Base-by-base conservation (phyloP, 2,329 filamentous ascomycete species). In the Sporothrix phasma region DNA sequence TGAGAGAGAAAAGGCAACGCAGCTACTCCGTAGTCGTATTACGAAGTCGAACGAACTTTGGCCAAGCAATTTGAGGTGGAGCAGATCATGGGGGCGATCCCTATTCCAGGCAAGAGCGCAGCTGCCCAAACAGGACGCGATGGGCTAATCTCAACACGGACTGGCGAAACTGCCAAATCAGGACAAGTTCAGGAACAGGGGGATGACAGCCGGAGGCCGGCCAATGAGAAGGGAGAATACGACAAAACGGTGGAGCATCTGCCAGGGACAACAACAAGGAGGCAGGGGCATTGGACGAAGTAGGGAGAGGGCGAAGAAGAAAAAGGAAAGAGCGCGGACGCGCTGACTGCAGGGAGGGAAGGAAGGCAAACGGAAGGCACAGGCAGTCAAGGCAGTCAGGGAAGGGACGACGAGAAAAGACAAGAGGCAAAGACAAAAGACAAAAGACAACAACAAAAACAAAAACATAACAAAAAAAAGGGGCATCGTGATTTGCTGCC, bases 121-220 rank as follows among this genome's bases (percentile, higher is more conserved):
- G 31, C 31, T 15, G n/a, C n/a, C n/a, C n/a, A n/a, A n/a, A n/a
- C 31, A 31, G 31, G 31, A 13, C 31, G 51, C 31, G 29, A 19
- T 11, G 31, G 19, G 43, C 58, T 51, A 61, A 26, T 29, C 59
- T 22, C 26, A 26, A 24, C 17, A 8, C 5, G 31, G 43, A 34
- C 54, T 53, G 53, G 56, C 19, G 22, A 2, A 3, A 11, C 19
- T 5, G n/a, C 37, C 58, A 5, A 39, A 54, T 39, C 22, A 17
- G 56, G 63, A 37, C 37, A 61, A 64, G 63, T 61, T 37, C 63
- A 64, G 63, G 63, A 64, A 64, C 63, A 64, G 62, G 34, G 49
- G 41, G 43, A 58, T 41, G 22, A 59, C 43, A 10, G 37, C 11
- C 39, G n/a, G 24, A 31, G 29, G 10, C 8, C n/a, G 22, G 45